Evolutionary conservation across 78 protist genomes (phyloP).

Genomic region (Protostelium mycophagum): DNA sequence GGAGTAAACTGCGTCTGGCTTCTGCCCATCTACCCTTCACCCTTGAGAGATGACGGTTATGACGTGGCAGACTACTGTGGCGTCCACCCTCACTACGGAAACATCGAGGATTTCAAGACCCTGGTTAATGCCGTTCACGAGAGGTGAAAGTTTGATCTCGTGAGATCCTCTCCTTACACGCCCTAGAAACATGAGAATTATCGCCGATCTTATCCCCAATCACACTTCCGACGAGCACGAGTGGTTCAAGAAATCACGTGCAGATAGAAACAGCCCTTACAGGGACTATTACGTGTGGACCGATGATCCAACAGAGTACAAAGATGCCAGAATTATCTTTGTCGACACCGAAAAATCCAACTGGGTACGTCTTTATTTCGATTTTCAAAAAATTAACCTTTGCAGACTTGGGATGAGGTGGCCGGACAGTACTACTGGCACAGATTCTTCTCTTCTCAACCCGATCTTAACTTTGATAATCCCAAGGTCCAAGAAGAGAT

Average conservation of each 20-base stretch:
- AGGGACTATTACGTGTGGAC: conserved; percentile 74
- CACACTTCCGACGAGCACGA: conserved; percentile 76
- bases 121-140: conserved; percentile 63
- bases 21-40: conserved; percentile 71
- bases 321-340: conserved; percentile 71
- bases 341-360: conserved; percentile 66
- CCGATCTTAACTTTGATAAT: conserved; percentile 77
- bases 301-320: conserved; percentile 32
- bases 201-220: conserved; percentile 70
- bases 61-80: conserved; percentile 77
- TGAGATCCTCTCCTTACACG: not conserved
- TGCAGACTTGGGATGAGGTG: conserved; percentile 58
- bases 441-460: conserved; percentile 74
- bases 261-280: conserved; percentile 42
- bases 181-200: conserved; percentile 64
- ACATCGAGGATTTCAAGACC: conserved; percentile 56
- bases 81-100: conserved; percentile 78
- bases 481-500: conserved; percentile 72
- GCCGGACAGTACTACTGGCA: conserved; percentile 79
- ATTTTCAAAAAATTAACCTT: not conserved
- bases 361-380: conserved; percentile 26
- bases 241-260: conserved; percentile 74
- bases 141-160: conserved; percentile 2
- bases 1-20: conserved; percentile 80
- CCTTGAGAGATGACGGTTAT: conserved; percentile 77